Evolutionary conservation across 176 grass and related monocot species (phyloP).

Genomic region (Lolium multiflorum): DNA sequence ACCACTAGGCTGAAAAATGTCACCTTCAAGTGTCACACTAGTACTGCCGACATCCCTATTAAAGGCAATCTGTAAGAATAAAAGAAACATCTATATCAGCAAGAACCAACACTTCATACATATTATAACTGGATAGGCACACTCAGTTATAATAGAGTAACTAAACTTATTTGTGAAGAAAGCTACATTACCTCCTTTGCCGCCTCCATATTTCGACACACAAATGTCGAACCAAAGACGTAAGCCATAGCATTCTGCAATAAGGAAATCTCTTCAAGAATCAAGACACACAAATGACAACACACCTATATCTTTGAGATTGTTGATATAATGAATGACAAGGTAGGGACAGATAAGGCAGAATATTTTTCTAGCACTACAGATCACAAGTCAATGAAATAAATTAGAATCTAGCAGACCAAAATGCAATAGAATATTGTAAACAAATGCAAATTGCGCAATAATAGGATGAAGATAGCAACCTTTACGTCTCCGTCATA

Average conservation of each 20-base stretch:
- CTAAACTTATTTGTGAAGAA: slow-evolving; percentile 23
- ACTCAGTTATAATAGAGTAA: slow-evolving; percentile 28
- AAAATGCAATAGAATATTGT: neutral
- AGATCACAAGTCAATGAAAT: neutral
- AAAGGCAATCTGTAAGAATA: slow-evolving; percentile 70
- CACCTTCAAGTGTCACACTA: slow-evolving; percentile 95
- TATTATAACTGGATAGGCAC: slow-evolving; percentile 17
- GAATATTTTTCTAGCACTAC: neutral
- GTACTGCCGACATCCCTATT: slow-evolving; percentile 64
- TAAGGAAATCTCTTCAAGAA: slow-evolving; percentile 42
- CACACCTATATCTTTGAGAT: neutral
- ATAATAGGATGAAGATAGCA: slow-evolving; percentile 13
- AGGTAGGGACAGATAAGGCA: neutral
- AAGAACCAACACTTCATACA: slow-evolving; percentile 23
- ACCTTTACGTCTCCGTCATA: slow-evolving; percentile 93
- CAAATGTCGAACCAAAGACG: slow-evolving; percentile 95
- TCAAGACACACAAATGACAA: too few relatives aligned
- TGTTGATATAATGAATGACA: slow-evolving; percentile 16
- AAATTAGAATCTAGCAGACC: neutral
- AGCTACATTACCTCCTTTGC: slow-evolving; percentile 80
- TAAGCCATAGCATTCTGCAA: slow-evolving; percentile 88
- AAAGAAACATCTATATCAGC: slow-evolving; percentile 33
- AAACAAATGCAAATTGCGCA: neutral
- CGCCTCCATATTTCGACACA: slow-evolving; percentile 74
- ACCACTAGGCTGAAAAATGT: slow-evolving; percentile 89